Evolutionary conservation across 2,329 filamentous ascomycete genomes (phyloP), one percentile per base, ranked within the genome.

Genomic region (Corniculantispora saksenae): DNA sequence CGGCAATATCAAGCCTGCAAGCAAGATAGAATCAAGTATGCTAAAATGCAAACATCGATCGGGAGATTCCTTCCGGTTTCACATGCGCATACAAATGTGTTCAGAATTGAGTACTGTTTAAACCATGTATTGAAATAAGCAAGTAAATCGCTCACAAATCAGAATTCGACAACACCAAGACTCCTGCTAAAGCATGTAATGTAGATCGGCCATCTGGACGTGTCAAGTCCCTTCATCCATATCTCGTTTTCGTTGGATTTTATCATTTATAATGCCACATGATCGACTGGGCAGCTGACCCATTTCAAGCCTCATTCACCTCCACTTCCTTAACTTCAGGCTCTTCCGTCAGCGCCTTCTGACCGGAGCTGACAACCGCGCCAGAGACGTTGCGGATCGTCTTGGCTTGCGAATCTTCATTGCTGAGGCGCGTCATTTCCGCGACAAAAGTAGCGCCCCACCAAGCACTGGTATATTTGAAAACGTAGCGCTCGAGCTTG

Each of bases 381-480:
- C 78, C 79, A 4, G 76, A 78, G 9, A 81, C 72, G 58, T 81
- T 81, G 56, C 77, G 74, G 27, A 81, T 61, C 4, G 78, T 80
- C 74, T 80, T 81, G 63, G 76, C 70, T 64, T 77, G 76, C 29
- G 69, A 70, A 53, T 75, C 75, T 53, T 78, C 78, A 17, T 77
- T 70, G 56, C 76, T 80, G 45, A 86, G 80, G 48, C 83, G 81
- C n/a, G 79, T 84, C 77, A 98, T 84, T 78, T 97, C 94, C 15
- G 87, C 86, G 59, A 97, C 93, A 75, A 98, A 98, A 69, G 91
- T 94, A 76, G 94, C 88, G 29, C 94, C 94, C 94, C 94, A 98
- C 90, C 95, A 97, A 12, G 94, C 91, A 76, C 92, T 96, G 1
- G 95, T 99, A 80, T 97, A 98, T 81, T 97, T 97, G 80, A 94